These are phyloP conservation scores for Aspergillus saccharolyticus DNA, from an alignment of 495 filamentous ascomycete species.

Conservation along the genomic window DNA sequence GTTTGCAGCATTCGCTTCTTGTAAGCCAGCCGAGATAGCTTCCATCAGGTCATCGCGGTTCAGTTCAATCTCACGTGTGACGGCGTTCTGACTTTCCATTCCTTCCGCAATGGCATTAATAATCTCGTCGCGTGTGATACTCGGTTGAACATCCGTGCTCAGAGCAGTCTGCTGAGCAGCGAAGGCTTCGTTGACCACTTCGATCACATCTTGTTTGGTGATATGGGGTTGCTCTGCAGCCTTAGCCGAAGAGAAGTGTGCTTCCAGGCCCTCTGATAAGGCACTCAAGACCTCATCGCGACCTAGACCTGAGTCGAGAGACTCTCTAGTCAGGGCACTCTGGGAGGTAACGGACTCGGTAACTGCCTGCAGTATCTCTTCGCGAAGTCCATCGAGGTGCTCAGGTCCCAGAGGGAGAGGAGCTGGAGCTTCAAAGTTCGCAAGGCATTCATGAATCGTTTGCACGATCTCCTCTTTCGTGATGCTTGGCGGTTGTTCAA, in stretches of 20 bases:
- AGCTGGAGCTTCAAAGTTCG: constrained; percentile 18
- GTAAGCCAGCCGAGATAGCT: constrained; percentile 57
- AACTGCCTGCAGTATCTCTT: constrained; percentile 38
- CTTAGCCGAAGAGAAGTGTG: constrained; percentile 36
- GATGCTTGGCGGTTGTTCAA: constrained; percentile 60
- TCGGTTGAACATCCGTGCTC: constrained; percentile 21
- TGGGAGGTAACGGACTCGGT: constrained; percentile 37
- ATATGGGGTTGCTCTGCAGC: constrained; percentile 36
- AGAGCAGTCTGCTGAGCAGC: constrained; percentile 39
- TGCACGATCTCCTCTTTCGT: constrained; percentile 73
- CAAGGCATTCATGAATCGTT: constrained; percentile 69
- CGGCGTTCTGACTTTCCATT: constrained; percentile 44
- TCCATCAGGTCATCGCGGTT: constrained; percentile 61
- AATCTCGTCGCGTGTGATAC: constrained; percentile 49
- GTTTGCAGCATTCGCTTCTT: constrained; percentile 47
- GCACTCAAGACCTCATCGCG: constrained; percentile 44
- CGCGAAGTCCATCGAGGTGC: constrained; percentile 32
- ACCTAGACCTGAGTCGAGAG: constrained; percentile 42
- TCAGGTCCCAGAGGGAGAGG: constrained; percentile 22
- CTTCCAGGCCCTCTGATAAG: constrained; percentile 38
- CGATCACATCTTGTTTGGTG: constrained; percentile 45
- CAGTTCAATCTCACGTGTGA: constrained; percentile 54
- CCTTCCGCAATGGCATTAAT: constrained; percentile 55
- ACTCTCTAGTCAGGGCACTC: constrained; percentile 44
- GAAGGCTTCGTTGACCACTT: constrained; percentile 54